Evolutionary conservation across 2,329 filamentous ascomycete species (phyloP).

Genomic region (Claviceps quebecensis): DNA sequence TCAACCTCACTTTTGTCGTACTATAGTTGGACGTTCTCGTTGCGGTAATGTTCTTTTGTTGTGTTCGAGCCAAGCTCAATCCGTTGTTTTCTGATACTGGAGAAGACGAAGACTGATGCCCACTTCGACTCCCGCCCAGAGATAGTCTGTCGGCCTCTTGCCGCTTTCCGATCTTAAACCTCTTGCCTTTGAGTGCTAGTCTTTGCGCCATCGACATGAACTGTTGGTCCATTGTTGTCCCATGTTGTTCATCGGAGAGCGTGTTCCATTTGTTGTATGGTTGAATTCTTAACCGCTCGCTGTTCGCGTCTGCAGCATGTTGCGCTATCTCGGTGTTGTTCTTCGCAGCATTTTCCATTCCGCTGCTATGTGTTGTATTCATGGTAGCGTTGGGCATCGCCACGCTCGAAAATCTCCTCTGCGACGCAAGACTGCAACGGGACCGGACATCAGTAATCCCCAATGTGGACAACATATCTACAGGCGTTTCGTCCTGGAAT

Average conservation of each 20-base stretch:
- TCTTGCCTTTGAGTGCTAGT: constrained; percentile 39
- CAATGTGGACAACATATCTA: background rate
- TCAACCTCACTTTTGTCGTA: constrained; percentile 8
- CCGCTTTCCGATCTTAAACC: constrained; percentile 34
- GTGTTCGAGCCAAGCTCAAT: background rate
- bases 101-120: background rate
- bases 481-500: background rate
- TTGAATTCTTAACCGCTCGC: background rate
- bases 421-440: background rate
- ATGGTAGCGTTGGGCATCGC: background rate
- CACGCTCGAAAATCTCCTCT: background rate
- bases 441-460: background rate
- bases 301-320: background rate
- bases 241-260: background rate
- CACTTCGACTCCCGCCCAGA: background rate
- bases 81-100: background rate
- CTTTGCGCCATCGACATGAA: constrained; percentile 44
- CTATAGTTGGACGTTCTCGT: background rate
- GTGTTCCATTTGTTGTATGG: background rate
- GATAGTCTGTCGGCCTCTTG: constrained; percentile 9
- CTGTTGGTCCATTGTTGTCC: constrained; percentile 11
- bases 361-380: background rate
- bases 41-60: background rate
- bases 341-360: background rate
- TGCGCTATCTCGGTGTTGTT: background rate